Base-by-base conservation (phyloP, 352 stramenopile species). In the Pythium biforme region DNA sequence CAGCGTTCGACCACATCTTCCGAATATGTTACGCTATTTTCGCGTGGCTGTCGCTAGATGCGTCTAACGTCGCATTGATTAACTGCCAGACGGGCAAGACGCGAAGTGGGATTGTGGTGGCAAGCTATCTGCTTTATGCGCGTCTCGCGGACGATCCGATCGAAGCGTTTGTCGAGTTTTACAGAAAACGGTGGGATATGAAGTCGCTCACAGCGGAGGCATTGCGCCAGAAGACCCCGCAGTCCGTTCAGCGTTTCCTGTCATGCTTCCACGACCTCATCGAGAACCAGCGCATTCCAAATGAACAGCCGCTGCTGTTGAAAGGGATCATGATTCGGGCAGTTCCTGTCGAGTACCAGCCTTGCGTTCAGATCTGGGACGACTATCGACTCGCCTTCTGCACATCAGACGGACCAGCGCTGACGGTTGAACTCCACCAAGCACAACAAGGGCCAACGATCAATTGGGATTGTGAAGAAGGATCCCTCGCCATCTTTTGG, bases 1-100 rank as follows among this genome's bases (percentile, higher is more conserved):
- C 86, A 12, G 80, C 86, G 2, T 72, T 91, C 12, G 86, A 94
- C 50, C 76, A 90, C 11, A 73, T 98, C 26, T 93, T 98, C 62
- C 79, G 92, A 41, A 91, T 97, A 40, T 98, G 92, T 70, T 98
- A 98, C 66, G 80, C 86, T 14, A 80, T 98, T 34, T 83, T 95
- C 69, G 88, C 92, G n/a, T 98, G 94, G 76, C 68, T 98, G 5
- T 81, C 84, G 14, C 67, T 97, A 4, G 81, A 96, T 47, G 41
- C 78, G 1, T 62, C 75, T 25, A 90, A 97, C 45, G 77, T 98
- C 7, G 88, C 86, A 11, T 70, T 96, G 14, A 62, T 98, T 14
- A 92, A 96, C 62, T 98, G 94, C 68, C 72, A 83, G 55, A 96
- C 96, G 27, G 95, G 95, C 7, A 98, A 98, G 70, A 98, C 92